Percentiles rank a stretch among this genome's conserved stretches.
phyloP scores from a whole-genome alignment of 192 early-diverging fungal species.

The Coemansia sp. region DNA sequence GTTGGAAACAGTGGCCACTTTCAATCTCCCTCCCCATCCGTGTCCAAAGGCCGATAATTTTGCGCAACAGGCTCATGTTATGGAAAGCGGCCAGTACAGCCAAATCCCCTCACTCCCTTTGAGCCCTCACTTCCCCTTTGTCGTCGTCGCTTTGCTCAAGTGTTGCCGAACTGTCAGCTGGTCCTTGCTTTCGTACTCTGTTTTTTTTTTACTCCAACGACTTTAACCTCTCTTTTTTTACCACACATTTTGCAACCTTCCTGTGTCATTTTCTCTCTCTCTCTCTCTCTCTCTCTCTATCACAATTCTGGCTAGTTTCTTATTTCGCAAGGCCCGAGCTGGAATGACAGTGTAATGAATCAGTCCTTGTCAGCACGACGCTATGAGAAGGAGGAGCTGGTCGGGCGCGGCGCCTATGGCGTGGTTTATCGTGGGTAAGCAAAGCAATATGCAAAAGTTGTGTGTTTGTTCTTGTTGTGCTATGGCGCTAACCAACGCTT shows the following conservation, averaged over 20 bases:
- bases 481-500: background rate
- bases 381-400: conserved; percentile 55
- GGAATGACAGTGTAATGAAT: conserved; percentile 48
- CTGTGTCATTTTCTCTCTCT: background rate
- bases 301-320: background rate
- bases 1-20: background rate
- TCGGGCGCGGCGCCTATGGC: conserved; percentile 54
- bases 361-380: conserved; percentile 48
- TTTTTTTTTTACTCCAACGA: background rate
- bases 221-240: background rate
- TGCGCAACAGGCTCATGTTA: background rate
- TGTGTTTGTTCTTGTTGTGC: background rate
- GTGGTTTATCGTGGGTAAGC: conserved; percentile 54
- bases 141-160: background rate
- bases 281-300: background rate
- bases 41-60: background rate
- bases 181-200: background rate
- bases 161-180: background rate
- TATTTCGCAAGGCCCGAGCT: background rate
- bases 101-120: background rate
- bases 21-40: background rate
- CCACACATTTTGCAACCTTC: background rate
- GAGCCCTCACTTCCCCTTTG: background rate
- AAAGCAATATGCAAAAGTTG: background rate
- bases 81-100: background rate